Conservation (phyloP, 495 filamentous ascomycete genomes). For the Paragyromitra xinjiangensis region DNA sequence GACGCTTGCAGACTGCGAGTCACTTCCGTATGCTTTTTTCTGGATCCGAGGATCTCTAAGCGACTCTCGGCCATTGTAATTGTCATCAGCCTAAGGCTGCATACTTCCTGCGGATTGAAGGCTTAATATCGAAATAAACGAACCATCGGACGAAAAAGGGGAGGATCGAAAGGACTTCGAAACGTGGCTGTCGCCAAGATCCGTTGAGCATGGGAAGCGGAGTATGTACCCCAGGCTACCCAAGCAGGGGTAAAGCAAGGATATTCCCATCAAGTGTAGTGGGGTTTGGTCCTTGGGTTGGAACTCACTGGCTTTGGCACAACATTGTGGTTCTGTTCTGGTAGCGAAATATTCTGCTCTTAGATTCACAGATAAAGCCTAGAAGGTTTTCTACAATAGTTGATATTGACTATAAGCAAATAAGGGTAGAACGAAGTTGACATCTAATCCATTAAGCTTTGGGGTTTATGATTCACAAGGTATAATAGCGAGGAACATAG, state of each 20-base stretch:
- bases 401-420: too few relatives aligned
- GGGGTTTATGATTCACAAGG: too few relatives aligned
- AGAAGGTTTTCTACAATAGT: too few relatives aligned
- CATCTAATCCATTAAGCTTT: too few relatives aligned
- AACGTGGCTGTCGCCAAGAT: neutral
- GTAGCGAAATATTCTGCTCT: neutral
- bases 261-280: neutral
- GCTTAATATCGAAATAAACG: constrained; percentile 1
- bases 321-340: neutral
- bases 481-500: too few relatives aligned
- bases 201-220: neutral
- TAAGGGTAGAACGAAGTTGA: too few relatives aligned
- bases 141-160: constrained; percentile 4
- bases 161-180: neutral
- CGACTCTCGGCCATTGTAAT: neutral
- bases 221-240: neutral
- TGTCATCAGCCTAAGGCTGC: neutral
- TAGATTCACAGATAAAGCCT: neutral
- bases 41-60: neutral
- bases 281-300: neutral
- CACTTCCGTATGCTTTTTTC: neutral
- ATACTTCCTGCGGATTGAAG: neutral
- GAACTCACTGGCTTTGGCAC: neutral
- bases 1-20: neutral
- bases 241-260: neutral